phyloP scores from a whole-genome alignment of 768 basidiomycete genomes.

The Phylloporus rhodoxanthus region DNA sequence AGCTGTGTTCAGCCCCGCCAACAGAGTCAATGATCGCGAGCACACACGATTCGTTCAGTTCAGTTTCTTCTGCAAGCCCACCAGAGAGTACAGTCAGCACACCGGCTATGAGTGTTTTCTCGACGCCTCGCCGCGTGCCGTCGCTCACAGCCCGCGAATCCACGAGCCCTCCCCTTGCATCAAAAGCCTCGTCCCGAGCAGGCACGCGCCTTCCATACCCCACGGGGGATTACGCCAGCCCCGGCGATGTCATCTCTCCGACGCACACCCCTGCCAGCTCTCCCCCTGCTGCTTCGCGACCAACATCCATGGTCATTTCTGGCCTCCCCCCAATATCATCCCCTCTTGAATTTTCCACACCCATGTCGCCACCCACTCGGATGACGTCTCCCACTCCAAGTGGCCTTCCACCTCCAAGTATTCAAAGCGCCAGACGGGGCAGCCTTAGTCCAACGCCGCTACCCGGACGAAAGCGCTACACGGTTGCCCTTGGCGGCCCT shows the following conservation, averaged over 20 bases:
- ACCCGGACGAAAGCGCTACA: constrained; percentile 66
- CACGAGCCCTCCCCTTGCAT: constrained; percentile 55
- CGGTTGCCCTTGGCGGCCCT: constrained; percentile 75
- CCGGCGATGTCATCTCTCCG: constrained; percentile 40
- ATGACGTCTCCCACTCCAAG: constrained; percentile 21
- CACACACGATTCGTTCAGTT: constrained; percentile 23
- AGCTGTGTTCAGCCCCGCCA: constrained; percentile 41
- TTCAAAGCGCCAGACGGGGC: constrained; percentile 36
- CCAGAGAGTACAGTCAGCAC: constrained; percentile 10
- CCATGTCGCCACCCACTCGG: constrained; percentile 22
- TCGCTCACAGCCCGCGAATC: constrained; percentile 51
- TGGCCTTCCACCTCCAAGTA: constrained; percentile 41
- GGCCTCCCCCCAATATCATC: constrained; percentile 35
- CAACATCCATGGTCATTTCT: constrained; percentile 41
- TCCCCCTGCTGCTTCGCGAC: constrained; percentile 36
- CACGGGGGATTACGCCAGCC: constrained; percentile 75
- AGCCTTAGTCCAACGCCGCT: constrained; percentile 68
- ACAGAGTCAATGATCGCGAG: constrained; percentile 42
- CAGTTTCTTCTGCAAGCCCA: constrained; percentile 13
- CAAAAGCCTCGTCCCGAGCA: constrained; percentile 24
- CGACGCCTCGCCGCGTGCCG: constrained; percentile 29
- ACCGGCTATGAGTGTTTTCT: constrained; percentile 8
- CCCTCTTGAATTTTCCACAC: constrained; percentile 17
- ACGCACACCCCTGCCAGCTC: constrained; percentile 41
- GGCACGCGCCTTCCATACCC: constrained; percentile 68